A percentile compares a stretch with the other conserved stretches of the same genome.
Evolutionary conservation across 2,329 filamentous ascomycete species (phyloP).

Genomic region (Claviceps maximensis): DNA sequence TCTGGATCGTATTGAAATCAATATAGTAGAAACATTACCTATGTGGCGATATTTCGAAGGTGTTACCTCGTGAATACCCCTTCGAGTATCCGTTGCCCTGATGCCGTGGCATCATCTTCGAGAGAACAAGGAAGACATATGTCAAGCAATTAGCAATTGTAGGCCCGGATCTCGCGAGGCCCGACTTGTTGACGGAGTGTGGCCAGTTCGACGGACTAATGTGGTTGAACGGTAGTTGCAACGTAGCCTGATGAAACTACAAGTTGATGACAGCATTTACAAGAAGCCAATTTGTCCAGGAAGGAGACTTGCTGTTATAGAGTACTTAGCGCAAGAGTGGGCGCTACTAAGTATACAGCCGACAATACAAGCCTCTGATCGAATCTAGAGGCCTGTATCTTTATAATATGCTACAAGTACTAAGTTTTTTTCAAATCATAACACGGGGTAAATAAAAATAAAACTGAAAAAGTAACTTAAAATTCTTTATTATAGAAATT

Average conservation of each 20-base stretch:
- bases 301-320: too few relatives aligned
- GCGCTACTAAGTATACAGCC: too few relatives aligned
- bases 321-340: too few relatives aligned
- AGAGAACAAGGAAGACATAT: constrained; percentile 19
- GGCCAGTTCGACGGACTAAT: not conserved
- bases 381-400: too few relatives aligned
- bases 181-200: not conserved
- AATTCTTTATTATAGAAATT: too few relatives aligned
- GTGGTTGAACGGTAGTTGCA: not conserved
- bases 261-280: not conserved
- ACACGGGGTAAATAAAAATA: too few relatives aligned
- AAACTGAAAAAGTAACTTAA: too few relatives aligned
- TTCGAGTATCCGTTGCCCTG: constrained; percentile 62
- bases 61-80: constrained; percentile 65
- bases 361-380: too few relatives aligned
- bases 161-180: not conserved
- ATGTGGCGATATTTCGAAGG: constrained; percentile 80
- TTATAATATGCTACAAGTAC: too few relatives aligned
- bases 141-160: constrained; percentile 4
- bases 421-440: too few relatives aligned
- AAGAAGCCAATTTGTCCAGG: not conserved
- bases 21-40: constrained; percentile 40
- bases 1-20: not conserved
- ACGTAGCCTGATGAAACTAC: not conserved
- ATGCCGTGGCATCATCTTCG: constrained; percentile 77